Base-by-base conservation (phyloP, 1,284 basidiomycete genomes). In the Trametes hirsuta region DNA sequence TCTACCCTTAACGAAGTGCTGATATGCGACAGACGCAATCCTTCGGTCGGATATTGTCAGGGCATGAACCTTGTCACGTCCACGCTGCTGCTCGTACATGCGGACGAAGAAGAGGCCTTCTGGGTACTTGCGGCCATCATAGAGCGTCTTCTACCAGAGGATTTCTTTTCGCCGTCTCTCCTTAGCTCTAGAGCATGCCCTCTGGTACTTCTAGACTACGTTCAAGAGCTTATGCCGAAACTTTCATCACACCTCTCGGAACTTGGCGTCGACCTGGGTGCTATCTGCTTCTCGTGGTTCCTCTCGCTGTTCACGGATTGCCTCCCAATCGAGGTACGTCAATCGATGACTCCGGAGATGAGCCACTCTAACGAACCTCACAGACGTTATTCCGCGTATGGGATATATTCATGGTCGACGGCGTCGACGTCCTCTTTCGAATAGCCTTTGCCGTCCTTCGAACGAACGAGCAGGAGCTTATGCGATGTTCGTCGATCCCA, bases 231-330 rank as follows among this genome's bases (percentile, higher is more conserved):
- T 51, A 78, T 90, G 21, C 97, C 97, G 0, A 88, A 86, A 71
- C 76, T 98, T 1, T 83, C 89, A 53, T 71, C 77, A 0, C 95
- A 98, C 70, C 81, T 99, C 22, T 81, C 80, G 3, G 83, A 87
- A 15, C 84, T 98, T 0, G 92, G 90, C 2, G 89, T 98, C 2
- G 96, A 99, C 71, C 81, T 99, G 4, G 89, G 91, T 1, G 95
- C 95, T 0, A 94, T 98, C 58, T 98, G 94, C 59, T 98, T 98
- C 77, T 96, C 95, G 2, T 99, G 97, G 97, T 98, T 98, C 78
- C 79, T 99, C 40, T 96, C 94, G 5, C 79, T 99, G 18, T 99
- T 98, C 71, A 98, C 97, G 0, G 95, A 98, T 70, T 97, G 95
- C 74, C 78, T 98, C 3, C 97, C 97, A 3, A 93, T 98, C 24